Base-by-base conservation (phyloP, 768 basidiomycete genomes). In the Suillus bovinus region DNA sequence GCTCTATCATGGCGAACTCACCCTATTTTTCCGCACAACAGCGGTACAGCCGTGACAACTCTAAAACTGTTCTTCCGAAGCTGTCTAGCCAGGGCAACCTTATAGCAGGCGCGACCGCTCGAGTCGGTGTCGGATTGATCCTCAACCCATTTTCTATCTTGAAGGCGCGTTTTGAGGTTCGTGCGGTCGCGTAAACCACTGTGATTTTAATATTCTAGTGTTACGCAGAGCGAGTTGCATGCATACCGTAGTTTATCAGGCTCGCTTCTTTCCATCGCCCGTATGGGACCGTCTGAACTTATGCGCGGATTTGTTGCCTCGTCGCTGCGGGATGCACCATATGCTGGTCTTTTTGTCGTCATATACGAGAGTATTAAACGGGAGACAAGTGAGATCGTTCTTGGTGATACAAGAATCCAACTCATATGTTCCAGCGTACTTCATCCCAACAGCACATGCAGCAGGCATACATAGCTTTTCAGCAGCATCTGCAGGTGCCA, bases 321-420 rank as follows among this genome's bases (percentile, higher is more conserved):
- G 1, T 91, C 94, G 2, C 80, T 95, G n/a, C 85, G 96, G 53
- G 96, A 98, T 73, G 96, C 94, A 14, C 96, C 96, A 0, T 94
- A 96, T 68, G 94, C 96, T 1, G 96, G 95, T 4, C 74, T 97
- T 7, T 98, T 95, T 68, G 80, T 96, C 39, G 84, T 94, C 3
- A 85, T 89, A 63, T 98, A 98, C 70, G 95, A 98, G 74, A 85
- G 86, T 50, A 84, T 93, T 64, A 98, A 98, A 73, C 80, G 81
- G 56, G 84, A 92, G 68, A 78, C 86, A 4, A 80, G 92, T 90
- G 72, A 69, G 81, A 71, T 54, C 58, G 67, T 61, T 46, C 60
- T 58, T 39, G 17, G 39, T 42, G 17, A 53, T 52, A 27, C 58
- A 53, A 64, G 69, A 41, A 67, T 61, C 42, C 5, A n/a, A 5